Evolutionary conservation across 176 grass and related monocot species (phyloP).

Genomic region (Eragrostis curvula): DNA sequence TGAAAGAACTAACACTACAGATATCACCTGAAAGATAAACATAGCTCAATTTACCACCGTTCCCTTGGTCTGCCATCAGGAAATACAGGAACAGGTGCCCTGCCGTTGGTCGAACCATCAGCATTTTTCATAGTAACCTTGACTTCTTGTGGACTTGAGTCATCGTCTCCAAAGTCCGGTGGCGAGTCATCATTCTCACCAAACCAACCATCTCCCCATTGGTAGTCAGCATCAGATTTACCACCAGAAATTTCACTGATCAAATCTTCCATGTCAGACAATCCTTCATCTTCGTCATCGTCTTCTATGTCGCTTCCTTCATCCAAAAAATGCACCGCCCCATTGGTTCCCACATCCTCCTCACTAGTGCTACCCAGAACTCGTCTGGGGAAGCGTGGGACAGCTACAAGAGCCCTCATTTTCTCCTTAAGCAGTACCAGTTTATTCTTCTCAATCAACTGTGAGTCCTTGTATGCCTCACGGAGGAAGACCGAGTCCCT

Average conservation of each 20-base stretch:
- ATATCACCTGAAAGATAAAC: constrained; percentile 30
- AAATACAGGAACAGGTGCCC: constrained; percentile 59
- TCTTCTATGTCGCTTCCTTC: constrained; percentile 47
- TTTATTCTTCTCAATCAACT: constrained; percentile 82
- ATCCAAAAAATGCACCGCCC: background rate
- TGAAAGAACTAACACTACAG: constrained; percentile 27
- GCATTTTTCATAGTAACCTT: constrained; percentile 33
- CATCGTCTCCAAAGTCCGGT: constrained; percentile 74
- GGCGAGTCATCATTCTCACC: constrained; percentile 69
- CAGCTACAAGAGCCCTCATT: constrained; percentile 77
- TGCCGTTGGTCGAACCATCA: constrained; percentile 23
- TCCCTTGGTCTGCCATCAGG: constrained; percentile 84
- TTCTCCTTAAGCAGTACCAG: constrained; percentile 94
- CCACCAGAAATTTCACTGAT: constrained; percentile 55
- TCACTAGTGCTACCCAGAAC: constrained; percentile 5
- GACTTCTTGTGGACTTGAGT: constrained; percentile 36
- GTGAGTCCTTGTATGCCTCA: constrained; percentile 82
- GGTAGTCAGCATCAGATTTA: constrained; percentile 65
- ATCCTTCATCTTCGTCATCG: constrained; percentile 59
- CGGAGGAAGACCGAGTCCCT: constrained; percentile 93
- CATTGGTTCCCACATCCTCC: constrained; percentile 38
- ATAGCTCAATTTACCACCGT: constrained; percentile 64
- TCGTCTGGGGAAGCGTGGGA: constrained; percentile 62
- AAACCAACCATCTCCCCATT: constrained; percentile 79
- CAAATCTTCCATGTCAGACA: constrained; percentile 76